phyloP scores from a whole-genome alignment of 805 yeast species.

The Sugiyamaella smithiae region DNA sequence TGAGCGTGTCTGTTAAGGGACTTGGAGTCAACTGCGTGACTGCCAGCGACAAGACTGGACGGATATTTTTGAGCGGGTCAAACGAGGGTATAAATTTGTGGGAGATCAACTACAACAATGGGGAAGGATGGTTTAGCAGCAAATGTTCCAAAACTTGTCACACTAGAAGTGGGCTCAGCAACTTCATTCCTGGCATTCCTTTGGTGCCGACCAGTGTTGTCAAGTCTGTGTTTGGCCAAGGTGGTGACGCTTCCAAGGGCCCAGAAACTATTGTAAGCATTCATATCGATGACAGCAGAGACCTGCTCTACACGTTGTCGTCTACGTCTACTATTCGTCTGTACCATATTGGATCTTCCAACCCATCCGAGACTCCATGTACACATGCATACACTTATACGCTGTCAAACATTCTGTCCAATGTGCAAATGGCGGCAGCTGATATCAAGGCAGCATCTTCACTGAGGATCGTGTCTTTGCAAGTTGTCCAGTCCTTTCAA shows the following conservation, averaged over 20 bases:
- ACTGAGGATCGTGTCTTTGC: slow-evolving; percentile 18
- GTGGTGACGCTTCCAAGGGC: slow-evolving; percentile 15
- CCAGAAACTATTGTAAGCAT: slow-evolving; percentile 64
- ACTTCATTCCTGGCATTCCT: slow-evolving; percentile 7
- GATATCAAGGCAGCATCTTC: slow-evolving; percentile 8
- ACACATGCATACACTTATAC: slow-evolving; percentile 32
- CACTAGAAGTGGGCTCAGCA: slow-evolving; percentile 46
- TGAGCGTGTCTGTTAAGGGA: slow-evolving; percentile 78
- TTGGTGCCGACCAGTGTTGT: neutral
- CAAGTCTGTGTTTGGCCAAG: neutral
- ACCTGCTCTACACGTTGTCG: slow-evolving; percentile 75
- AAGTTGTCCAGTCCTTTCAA: slow-evolving; percentile 10
- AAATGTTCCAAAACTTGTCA: slow-evolving; percentile 80
- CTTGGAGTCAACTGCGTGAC: slow-evolving; percentile 63
- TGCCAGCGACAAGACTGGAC: slow-evolving; percentile 61
- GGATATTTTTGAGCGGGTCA: slow-evolving; percentile 80
- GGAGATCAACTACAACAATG: slow-evolving; percentile 80
- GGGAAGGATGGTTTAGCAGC: slow-evolving; percentile 83
- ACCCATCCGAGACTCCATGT: slow-evolving; percentile 28
- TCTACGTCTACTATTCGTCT: slow-evolving; percentile 79
- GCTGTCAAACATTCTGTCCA: slow-evolving; percentile 27
- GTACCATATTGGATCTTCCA: slow-evolving; percentile 48
- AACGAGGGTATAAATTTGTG: slow-evolving; percentile 75
- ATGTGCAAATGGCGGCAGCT: slow-evolving; percentile 29
- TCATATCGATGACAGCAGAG: slow-evolving; percentile 73